Percentiles rank a stretch among this genome's conserved stretches.
phyloP scores from a whole-genome alignment of 805 yeast species.

The Candida vaughaniae region DNA sequence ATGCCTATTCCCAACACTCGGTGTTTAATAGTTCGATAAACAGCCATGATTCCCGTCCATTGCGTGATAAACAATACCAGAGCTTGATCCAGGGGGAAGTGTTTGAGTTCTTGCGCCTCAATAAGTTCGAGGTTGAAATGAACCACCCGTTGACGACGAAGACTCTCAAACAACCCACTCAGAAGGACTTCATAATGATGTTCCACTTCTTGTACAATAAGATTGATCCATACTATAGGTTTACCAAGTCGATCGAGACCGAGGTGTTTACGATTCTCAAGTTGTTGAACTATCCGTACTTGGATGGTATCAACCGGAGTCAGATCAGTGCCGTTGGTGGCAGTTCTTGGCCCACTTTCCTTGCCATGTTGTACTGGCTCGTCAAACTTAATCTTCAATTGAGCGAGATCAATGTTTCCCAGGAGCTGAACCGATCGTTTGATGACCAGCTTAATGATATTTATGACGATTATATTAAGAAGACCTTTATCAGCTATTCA shows the following conservation, averaged over 20 bases:
- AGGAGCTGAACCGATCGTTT: conserved; percentile 17
- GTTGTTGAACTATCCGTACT: conserved; percentile 71
- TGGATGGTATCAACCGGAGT: conserved; percentile 77
- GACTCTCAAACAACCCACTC: conserved; percentile 76
- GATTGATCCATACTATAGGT: conserved; percentile 76
- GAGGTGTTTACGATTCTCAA: conserved; percentile 72
- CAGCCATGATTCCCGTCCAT: conserved; percentile 46
- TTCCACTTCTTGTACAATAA: conserved; percentile 78
- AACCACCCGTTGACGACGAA: conserved; percentile 65
- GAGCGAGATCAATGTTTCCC: conserved; percentile 25
- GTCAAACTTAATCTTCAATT: conserved; percentile 50
- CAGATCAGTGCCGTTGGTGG: conserved; percentile 93
- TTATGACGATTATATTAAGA: conserved; percentile 58
- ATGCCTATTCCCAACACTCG: conserved; percentile 6
- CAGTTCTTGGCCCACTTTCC: conserved; percentile 77
- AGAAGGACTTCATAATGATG: conserved; percentile 74
- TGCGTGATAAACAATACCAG: conserved; percentile 72
- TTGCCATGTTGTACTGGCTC: conserved; percentile 84
- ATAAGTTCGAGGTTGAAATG: conserved; percentile 73
- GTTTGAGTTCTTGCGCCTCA: conserved; percentile 57
- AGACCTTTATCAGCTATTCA: conserved; percentile 61
- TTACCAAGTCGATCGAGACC: conserved; percentile 65
- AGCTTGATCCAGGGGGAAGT: conserved; percentile 63
- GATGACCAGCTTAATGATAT: conserved; percentile 51
- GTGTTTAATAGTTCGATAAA: conserved; percentile 3